Conservation (phyloP, 257 asterid genomes). For the Plectranthus barbatus region DNA sequence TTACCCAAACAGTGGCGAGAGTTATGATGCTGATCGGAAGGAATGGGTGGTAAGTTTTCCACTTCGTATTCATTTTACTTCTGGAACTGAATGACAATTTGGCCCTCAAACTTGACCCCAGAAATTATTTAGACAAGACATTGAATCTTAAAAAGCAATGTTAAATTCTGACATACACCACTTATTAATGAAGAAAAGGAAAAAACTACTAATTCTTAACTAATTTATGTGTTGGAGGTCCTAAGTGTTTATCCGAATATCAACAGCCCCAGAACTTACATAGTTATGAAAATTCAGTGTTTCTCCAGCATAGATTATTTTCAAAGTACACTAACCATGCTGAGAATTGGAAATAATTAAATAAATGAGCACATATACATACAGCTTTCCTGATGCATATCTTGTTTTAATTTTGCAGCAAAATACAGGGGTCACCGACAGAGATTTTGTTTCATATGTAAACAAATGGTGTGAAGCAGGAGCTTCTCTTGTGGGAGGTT, state of each 20-base stretch:
- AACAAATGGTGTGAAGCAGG: conserved; percentile 81
- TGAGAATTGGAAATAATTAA: background rate
- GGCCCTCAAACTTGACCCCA: background rate
- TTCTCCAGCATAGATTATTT: too few species aligned
- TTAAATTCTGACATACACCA: too few species aligned
- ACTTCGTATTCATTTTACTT: background rate
- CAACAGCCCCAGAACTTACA: too few species aligned
- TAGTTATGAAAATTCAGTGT: too few species aligned
- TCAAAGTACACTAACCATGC: background rate
- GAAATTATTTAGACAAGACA: background rate
- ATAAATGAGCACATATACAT: background rate
- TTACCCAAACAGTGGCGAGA: conserved; percentile 88
- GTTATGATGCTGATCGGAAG: conserved; percentile 59
- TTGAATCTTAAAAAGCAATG: too few species aligned
- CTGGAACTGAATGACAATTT: background rate
- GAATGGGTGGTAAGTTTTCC: conserved; percentile 73
- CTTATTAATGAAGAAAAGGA: too few species aligned
- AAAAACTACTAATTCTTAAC: too few species aligned
- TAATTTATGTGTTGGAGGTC: too few species aligned
- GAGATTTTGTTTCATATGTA: conserved; percentile 63
- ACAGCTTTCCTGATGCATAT: background rate
- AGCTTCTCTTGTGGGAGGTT: conserved; percentile 85
- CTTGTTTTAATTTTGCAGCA: conserved; percentile 39
- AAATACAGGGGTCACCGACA: conserved; percentile 66
- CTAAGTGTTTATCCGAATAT: too few species aligned